Percentiles rank a stretch among this genome's conserved stretches.
phyloP scores from a whole-genome alignment of 768 basidiomycete genomes.

The Mycena vulgaris region DNA sequence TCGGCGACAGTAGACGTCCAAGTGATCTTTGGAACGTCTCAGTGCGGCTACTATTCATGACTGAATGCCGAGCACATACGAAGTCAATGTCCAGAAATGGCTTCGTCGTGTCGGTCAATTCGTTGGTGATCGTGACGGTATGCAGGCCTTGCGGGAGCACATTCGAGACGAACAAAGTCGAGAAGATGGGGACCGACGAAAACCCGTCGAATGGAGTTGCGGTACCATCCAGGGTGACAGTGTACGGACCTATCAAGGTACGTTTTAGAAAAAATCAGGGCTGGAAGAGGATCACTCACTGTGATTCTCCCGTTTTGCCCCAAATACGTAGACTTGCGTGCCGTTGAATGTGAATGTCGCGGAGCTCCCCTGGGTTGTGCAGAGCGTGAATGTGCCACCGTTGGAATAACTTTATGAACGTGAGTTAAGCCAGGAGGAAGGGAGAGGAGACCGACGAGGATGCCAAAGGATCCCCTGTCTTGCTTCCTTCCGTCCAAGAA shows the following conservation, averaged over 20 bases:
- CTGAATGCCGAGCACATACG: background rate
- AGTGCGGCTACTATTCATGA: background rate
- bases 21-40: conserved; percentile 30
- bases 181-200: conserved; percentile 39
- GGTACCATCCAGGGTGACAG: conserved; percentile 47
- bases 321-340: conserved; percentile 54
- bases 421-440: background rate
- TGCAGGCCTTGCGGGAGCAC: conserved; percentile 46
- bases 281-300: conserved; percentile 32
- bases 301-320: conserved; percentile 55
- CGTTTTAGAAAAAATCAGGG: background rate
- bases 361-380: conserved; percentile 46
- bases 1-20: conserved; percentile 1
- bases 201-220: conserved; percentile 40
- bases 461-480: conserved; percentile 14
- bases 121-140: conserved; percentile 42
- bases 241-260: conserved; percentile 37
- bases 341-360: conserved; percentile 52
- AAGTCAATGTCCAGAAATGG: conserved; percentile 34
- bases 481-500: conserved; percentile 34
- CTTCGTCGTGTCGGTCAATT: conserved; percentile 8
- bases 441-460: conserved; percentile 16
- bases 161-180: conserved; percentile 48
- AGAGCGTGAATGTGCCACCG: conserved; percentile 51
- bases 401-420: conserved; percentile 49